phyloP scores from a whole-genome alignment of 257 asterid species.

The Misopates orontium region DNA sequence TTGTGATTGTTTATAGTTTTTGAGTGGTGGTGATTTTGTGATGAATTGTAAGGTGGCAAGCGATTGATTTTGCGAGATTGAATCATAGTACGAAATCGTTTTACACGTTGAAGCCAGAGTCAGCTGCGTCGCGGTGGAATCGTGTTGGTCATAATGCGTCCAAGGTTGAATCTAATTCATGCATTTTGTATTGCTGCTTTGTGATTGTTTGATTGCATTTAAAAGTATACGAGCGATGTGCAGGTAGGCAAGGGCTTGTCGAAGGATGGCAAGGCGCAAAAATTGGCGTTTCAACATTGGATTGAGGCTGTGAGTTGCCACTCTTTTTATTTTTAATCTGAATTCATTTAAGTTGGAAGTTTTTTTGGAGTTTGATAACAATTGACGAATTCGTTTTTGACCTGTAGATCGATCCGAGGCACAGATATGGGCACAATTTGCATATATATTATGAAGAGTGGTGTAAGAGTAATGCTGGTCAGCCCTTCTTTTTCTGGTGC shows the following conservation, averaged over 20 bases:
- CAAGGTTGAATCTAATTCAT: conserved; percentile 65
- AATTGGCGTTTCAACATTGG: conserved; percentile 96
- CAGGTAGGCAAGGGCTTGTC: conserved; percentile 97
- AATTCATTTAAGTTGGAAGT: no score
- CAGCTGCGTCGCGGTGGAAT: conserved; percentile 81
- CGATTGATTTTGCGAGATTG: conserved; percentile 75
- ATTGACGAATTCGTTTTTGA: conserved; percentile 18
- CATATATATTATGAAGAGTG: conserved; percentile 80
- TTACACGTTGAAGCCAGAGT: conserved; percentile 80
- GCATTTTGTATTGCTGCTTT: no score
- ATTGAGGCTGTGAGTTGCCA: conserved; percentile 82
- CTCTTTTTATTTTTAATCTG: not conserved
- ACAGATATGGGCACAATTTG: conserved; percentile 89
- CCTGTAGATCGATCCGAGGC: conserved; percentile 89
- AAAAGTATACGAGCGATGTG: conserved; percentile 7
- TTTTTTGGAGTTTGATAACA: no score
- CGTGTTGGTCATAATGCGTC: conserved; percentile 77
- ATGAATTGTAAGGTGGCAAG: conserved; percentile 98
- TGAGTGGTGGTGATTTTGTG: no score
- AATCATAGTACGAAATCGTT: conserved; percentile 81
- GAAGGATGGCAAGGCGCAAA: conserved; percentile 73
- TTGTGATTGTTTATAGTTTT: no score
- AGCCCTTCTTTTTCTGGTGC: conserved; percentile 94
- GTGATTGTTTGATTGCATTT: no score
- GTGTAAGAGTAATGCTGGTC: conserved; percentile 78